Evolutionary conservation across 768 basidiomycete genomes (phyloP).

Genomic region (Pulveroboletus sp.): DNA sequence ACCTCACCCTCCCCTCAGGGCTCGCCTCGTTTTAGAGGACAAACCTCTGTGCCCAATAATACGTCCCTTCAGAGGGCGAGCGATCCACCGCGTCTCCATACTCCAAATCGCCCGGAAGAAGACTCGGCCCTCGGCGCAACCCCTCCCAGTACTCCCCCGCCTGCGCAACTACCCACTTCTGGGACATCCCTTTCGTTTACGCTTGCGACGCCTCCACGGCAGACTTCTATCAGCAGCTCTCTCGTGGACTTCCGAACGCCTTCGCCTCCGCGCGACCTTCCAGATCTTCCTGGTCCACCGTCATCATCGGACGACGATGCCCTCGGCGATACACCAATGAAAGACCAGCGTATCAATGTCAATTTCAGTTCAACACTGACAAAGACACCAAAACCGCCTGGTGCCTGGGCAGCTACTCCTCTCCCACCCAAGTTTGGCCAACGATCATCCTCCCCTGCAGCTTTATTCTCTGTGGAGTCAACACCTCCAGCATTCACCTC

Average conservation of each 20-base stretch:
- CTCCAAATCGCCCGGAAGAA: neutral
- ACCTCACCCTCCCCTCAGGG: constrained; percentile 18
- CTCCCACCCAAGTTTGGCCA: constrained; percentile 20
- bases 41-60: constrained; percentile 9
- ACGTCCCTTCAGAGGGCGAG: constrained; percentile 14
- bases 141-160: constrained; percentile 26
- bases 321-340: constrained; percentile 23
- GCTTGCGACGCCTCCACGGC: constrained; percentile 48
- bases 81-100: constrained; percentile 15
- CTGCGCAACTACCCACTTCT: constrained; percentile 1
- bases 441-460: constrained; percentile 16
- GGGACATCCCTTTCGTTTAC: constrained; percentile 17
- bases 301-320: constrained; percentile 51
- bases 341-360: constrained; percentile 11
- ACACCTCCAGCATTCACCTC: constrained; percentile 26
- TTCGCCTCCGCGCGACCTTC: constrained; percentile 57
- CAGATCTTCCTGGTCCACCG: constrained; percentile 65
- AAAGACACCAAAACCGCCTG: constrained; percentile 46
- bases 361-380: constrained; percentile 30
- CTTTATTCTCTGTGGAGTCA: constrained; percentile 21
- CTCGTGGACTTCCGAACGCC: constrained; percentile 56
- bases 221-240: constrained; percentile 37
- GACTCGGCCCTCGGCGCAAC: constrained; percentile 17
- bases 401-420: constrained; percentile 44
- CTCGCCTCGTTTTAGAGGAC: constrained; percentile 14